Evolutionary conservation across 805 yeast species (phyloP).

Genomic region (Yarrowia yakushimensis): DNA sequence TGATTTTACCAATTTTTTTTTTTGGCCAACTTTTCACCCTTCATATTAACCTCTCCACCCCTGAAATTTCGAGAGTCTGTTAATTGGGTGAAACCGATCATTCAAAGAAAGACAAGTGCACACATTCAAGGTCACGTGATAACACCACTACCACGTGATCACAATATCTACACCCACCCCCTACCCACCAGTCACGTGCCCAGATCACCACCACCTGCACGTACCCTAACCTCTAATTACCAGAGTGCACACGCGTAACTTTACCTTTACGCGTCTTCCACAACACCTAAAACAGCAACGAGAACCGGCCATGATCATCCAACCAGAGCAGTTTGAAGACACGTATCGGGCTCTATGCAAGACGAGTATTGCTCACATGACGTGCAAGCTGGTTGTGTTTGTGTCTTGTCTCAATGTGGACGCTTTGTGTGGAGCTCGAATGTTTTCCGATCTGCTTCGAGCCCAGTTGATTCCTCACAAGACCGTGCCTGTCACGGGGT

Average conservation of each 20-base stretch:
- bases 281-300: not conserved
- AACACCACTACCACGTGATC: not conserved
- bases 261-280: not conserved
- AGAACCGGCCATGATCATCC: constrained; percentile 59
- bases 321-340: constrained; percentile 61
- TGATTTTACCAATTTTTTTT: too few species aligned
- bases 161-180: not conserved
- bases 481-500: constrained; percentile 89
- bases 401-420: constrained; percentile 90
- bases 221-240: constrained; percentile 16
- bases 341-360: constrained; percentile 65
- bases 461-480: constrained; percentile 83
- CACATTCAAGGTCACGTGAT: not conserved
- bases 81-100: too few species aligned
- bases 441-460: constrained; percentile 65
- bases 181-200: not conserved
- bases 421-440: constrained; percentile 83
- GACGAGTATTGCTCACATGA: constrained; percentile 84
- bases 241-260: not conserved
- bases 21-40: too few species aligned
- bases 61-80: too few species aligned
- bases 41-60: too few species aligned
- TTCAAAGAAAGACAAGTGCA: too few species aligned
- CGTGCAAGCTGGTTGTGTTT: constrained; percentile 81
- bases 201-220: not conserved